Evolutionary conservation across 78 protist genomes (phyloP), one percentile per base, ranked within the genome.

Genomic region (Monocercomonoides exilis): DNA sequence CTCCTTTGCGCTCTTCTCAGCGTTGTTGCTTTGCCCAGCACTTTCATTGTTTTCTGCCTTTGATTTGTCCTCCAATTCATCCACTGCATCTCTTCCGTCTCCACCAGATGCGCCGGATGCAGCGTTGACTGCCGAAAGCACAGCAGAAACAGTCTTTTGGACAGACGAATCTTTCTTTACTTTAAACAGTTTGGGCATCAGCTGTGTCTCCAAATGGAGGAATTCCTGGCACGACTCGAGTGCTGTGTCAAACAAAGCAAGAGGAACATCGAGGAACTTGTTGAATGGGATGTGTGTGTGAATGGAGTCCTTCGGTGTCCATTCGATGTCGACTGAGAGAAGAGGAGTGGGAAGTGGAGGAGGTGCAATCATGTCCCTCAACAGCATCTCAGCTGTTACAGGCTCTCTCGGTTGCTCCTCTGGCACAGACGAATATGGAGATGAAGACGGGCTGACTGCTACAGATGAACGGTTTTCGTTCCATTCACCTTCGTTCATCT

Each of bases 131-230:
- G 70, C 21, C 38, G 70, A 54, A 21, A 54, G 70, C 11, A 54
- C 70, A 21, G 11, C 21, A 21, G 70, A 54, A 21, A 54, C 21
- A 21, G 70, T 21, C 21, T 54, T 54, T 11, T 54, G 38, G 21
- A 54, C 70, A 29, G 11, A 21, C 38, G 70, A 29, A 54, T 54
- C 70, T 21, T 54, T 54, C 70, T 54, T 54, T 21, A 79, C 43
- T 21, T 79, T 79, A 79, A 92, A 90, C 38, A 91, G 89, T 2
- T 84, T 0, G 38, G 85, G 77, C 93, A 93, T 90, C 34, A 94
- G 87, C 34, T 3, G 77, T 44, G 70, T 44, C 89, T 94, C 96
- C 35, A 94, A 46, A 89, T 89, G 92, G 1, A 91, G 91, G 79
- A 94, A 44, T 77, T 80, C 89, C 29, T 43, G 77, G 32, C 42